Conservation (phyloP, 768 basidiomycete genomes). For the Termitomyces sp. region DNA sequence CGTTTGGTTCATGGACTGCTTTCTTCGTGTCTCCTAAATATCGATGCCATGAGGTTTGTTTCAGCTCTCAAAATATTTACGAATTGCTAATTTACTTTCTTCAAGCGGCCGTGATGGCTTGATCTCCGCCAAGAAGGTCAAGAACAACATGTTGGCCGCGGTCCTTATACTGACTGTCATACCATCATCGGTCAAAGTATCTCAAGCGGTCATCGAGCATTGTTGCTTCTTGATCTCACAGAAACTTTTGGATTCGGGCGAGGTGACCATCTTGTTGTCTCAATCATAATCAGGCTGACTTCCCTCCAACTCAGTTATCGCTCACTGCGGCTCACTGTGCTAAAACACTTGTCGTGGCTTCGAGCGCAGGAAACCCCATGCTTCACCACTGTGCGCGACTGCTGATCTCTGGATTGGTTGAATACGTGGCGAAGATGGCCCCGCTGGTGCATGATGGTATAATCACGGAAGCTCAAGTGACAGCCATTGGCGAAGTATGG, state of each 20-base stretch:
- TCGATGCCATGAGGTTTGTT: constrained; percentile 88
- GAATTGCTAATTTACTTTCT: not conserved
- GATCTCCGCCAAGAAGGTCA: constrained; percentile 78
- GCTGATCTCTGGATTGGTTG: constrained; percentile 80
- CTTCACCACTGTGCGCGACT: constrained; percentile 71
- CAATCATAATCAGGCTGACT: not conserved
- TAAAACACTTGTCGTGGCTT: constrained; percentile 76
- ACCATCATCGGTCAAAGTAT: constrained; percentile 62
- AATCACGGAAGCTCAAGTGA: constrained; percentile 51
- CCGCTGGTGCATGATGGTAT: constrained; percentile 56
- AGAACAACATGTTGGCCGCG: constrained; percentile 83
- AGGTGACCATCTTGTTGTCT: constrained; percentile 39
- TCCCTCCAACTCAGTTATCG: constrained; percentile 47
- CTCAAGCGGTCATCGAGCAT: constrained; percentile 77
- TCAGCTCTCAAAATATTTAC: not conserved
- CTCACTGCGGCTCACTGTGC: constrained; percentile 90
- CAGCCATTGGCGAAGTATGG: constrained; percentile 75
- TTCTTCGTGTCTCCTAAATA: constrained; percentile 80
- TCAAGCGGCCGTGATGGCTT: constrained; percentile 75
- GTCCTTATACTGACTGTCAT: constrained; percentile 84
- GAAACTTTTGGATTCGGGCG: constrained; percentile 65
- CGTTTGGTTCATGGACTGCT: constrained; percentile 74
- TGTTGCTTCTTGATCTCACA: constrained; percentile 82
- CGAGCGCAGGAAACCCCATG: constrained; percentile 58
- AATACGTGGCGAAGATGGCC: constrained; percentile 69